These are phyloP conservation scores for Cardiospermum halicacabum DNA, from an alignment of 345 rosid species.

Conservation along the genomic window DNA sequence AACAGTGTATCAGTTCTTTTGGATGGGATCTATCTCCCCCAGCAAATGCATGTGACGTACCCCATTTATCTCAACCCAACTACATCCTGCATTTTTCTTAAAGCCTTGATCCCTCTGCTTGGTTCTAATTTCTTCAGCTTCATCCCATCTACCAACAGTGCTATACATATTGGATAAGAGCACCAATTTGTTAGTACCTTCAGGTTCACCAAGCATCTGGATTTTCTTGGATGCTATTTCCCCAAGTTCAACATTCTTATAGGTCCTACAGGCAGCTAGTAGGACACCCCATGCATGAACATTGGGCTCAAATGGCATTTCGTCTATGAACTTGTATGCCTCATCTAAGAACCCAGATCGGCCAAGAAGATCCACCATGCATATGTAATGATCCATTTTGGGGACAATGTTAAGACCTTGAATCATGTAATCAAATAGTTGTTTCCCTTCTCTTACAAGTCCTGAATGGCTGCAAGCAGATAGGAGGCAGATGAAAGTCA, in stretches of 20 bases:
- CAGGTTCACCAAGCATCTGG: conserved; percentile 40
- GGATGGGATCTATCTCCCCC: conserved; percentile 37
- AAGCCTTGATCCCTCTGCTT: conserved; percentile 7
- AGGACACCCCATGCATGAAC: conserved; percentile 48
- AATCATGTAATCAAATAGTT: conserved; percentile 37
- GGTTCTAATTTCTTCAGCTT: conserved; percentile 7
- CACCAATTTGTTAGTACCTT: conserved; percentile 41
- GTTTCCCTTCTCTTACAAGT: conserved; percentile 48
- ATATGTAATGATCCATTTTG: conserved; percentile 50
- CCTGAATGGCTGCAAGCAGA: conserved; percentile 69
- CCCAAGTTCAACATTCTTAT: conserved; percentile 49
- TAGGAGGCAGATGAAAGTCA: conserved; percentile 46
- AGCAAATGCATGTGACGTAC: conserved; percentile 27
- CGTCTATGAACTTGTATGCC: conserved; percentile 38
- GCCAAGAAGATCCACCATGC: conserved; percentile 57
- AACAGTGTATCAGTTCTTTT: conserved; percentile 17
- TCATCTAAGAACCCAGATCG: conserved; percentile 47
- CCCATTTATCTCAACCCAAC: conserved; percentile 20
- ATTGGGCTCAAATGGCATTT: conserved; percentile 47
- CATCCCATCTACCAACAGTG: conserved; percentile 10
- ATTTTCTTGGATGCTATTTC: conserved; percentile 42
- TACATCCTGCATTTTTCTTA: conserved; percentile 13
- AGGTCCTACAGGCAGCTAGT: conserved; percentile 50
- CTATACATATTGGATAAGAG: conserved; percentile 22
- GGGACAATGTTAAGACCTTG: conserved; percentile 36